A percentile compares a stretch with the other conserved stretches of the same genome.
Conservation (phyloP, 148 eudicot species). For the Arbutus unedo region DNA sequence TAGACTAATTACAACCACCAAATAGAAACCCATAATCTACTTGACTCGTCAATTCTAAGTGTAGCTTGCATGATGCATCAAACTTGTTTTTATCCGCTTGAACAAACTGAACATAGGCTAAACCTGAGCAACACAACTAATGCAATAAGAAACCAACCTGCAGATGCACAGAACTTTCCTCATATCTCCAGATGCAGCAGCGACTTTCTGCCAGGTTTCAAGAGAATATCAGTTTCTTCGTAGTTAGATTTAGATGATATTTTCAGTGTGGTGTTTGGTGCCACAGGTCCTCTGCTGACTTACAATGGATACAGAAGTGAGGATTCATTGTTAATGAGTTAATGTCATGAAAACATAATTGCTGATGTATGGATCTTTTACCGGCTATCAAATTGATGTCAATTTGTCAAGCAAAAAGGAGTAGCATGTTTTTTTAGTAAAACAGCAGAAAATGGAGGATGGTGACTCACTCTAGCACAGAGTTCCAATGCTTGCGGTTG, state of each 20-base stretch:
- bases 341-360: neutral
- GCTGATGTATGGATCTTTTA: neutral
- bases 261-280: neutral
- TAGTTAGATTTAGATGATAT: neutral
- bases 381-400: neutral
- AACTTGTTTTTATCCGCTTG: neutral
- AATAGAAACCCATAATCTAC: neutral
- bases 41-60: neutral
- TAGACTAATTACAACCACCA: neutral
- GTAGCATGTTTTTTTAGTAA: neutral
- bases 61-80: neutral
- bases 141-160: conserved; percentile 49
- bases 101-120: neutral
- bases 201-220: conserved; percentile 69
- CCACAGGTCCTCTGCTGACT: neutral
- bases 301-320: neutral
- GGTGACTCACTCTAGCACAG: conserved; percentile 83
- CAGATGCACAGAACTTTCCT: conserved; percentile 88
- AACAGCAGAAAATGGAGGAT: neutral
- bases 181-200: conserved; percentile 96
- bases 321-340: neutral
- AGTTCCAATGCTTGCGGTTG: conserved; percentile 91
- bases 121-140: neutral
- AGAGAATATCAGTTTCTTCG: neutral
- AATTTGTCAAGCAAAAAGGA: conserved; percentile 10